phyloP scores from a whole-genome alignment of 257 asterid species.

The Datura wrightii region DNA sequence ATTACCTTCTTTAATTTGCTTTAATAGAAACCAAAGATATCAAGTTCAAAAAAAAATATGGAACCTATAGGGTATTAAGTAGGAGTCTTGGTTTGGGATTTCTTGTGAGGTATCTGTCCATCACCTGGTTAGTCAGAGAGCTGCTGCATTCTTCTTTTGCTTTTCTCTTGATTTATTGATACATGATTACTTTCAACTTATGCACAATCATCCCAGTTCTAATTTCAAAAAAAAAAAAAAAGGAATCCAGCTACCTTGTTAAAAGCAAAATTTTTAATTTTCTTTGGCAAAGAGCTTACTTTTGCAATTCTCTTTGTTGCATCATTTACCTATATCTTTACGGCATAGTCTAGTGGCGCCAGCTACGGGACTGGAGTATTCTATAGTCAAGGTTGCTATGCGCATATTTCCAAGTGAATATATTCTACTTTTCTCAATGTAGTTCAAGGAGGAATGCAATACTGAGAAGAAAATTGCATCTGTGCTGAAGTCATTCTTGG shows the following conservation, averaged over 20 bases:
- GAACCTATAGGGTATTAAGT: constrained; percentile 19
- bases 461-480: constrained; percentile 85
- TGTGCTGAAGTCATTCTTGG: constrained; percentile 71
- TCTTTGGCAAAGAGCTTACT: constrained; percentile 6
- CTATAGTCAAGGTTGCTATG: background rate
- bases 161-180: background rate
- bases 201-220: constrained; percentile 20
- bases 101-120: constrained; percentile 5
- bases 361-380: background rate
- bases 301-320: constrained; percentile 26
- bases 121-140: constrained; percentile 3
- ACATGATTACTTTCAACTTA: background rate
- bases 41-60: background rate
- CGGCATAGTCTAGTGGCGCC: background rate
- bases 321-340: constrained; percentile 21
- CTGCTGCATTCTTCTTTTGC: background rate
- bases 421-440: constrained; percentile 36
- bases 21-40: background rate
- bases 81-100: constrained; percentile 3
- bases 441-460: constrained; percentile 93
- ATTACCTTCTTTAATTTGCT: background rate
- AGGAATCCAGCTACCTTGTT: background rate
- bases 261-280: background rate
- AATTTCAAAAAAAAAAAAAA: background rate
- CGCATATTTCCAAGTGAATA: background rate